Base-by-base conservation (phyloP, 2,329 filamentous ascomycete genomes). In the Trichoderma koningiopsis region DNA sequence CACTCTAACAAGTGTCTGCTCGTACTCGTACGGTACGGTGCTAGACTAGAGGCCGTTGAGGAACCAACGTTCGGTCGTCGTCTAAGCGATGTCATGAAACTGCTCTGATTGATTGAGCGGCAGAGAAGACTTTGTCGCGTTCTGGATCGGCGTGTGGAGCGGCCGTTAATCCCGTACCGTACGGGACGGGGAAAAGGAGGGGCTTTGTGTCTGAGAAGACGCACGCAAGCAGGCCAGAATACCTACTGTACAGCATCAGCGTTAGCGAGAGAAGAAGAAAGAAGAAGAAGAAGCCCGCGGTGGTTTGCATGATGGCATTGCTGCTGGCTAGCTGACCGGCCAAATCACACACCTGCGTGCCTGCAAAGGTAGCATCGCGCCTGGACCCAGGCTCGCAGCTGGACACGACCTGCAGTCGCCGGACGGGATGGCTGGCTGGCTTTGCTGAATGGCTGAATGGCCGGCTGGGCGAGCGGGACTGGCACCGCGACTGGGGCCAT, bases 381-480 rank as follows among this genome's bases (percentile, higher is more conserved):
- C 40, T 43, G 40, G 40, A n/a, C 10, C 16, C 40, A 43, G 40
- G 16, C 40, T 43, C n/a, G 40, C 40, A 43, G 40, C 40, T 43
- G 40, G 40, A 43, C 16, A 43, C 40, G 7, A 19, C 40, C 19
- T 43, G 40, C 40, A n/a, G 40, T 43, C 24, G 35, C 57, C 14
- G 24, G 61, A 31, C 43, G 33, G 49, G 49, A 64, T 64, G 61
- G 60, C 37, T 43, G 37, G 37, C 37, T 43, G 37, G 35, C 35
- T 40, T n/a, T n/a, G n/a, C n/a, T n/a, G n/a, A n/a, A n/a, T n/a
- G 35, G 35, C 35, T 40, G 35, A 16, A 16, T 63, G 60, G 43
- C 47, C 19, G 31, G 49, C 47, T 53, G 60, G 60, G 22, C n/a
- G 61, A 56, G 62, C 49, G 62, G 49, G 62, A 43, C 62, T 56